Evolutionary conservation across 2,329 filamentous ascomycete genomes (phyloP), one percentile per base, ranked within the genome.

Genomic region (Botryosphaeria dothidea): DNA sequence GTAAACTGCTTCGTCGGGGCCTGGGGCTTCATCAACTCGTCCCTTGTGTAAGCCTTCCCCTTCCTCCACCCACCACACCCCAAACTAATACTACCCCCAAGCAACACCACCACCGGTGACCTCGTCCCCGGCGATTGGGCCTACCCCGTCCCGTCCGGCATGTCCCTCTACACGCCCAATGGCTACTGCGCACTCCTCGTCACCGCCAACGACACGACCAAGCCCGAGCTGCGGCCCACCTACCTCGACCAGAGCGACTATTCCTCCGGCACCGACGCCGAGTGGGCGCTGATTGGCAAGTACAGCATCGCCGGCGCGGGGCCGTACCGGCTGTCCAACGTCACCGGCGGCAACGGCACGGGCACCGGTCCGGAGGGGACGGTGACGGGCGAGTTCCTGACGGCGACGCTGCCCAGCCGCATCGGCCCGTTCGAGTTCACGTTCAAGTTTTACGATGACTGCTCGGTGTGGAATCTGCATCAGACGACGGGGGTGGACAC

Each of bases 91-190:
- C 34, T 27, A 11, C n/a, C 17, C 34, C 2, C 11, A n/a, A 60
- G 56, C n/a, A 60, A 60, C 41, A 60, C 56, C 27, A 34, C 56
- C 8, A 60, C 56, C n/a, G 56, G 56, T n/a, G 56, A 45, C 56
- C 27, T 60, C 2, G 23, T 60, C 38, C 41, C 56, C n/a, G 19
- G 7, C 27, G 56, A 60, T 25, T 60, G 56, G 56, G 56, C 27
- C 25, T 60, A 60, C 41, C 56, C 56, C 25, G 56, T 46, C 38
- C 56, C 56, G 3, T 60, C 56, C 9, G 56, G 56, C 41, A 60
- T 60, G 56, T 34, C 27, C 0, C 41, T 60, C 41, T 60, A 46
- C 41, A 60, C 56, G n/a, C 56, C 56, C n/a, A 60, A 60, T 27
- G 56, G 56, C n/a, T 60, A 46, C 41, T 34, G 25, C 9, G 56